Conservation (phyloP, 129 eudicot species). For the Lactuca saligna region DNA sequence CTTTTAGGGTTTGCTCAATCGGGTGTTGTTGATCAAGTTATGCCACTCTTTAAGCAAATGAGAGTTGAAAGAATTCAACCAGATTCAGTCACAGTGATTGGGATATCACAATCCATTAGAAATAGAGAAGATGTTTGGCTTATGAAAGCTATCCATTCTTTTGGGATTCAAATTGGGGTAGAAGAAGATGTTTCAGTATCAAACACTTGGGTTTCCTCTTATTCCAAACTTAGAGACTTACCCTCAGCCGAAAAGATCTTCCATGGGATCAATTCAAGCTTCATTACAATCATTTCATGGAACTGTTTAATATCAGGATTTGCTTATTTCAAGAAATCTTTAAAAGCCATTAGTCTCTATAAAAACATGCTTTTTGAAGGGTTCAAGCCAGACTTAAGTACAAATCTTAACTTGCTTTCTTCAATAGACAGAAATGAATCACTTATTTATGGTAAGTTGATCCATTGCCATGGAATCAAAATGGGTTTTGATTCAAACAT, state of each 20-base stretch:
- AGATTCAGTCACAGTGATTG: slow-evolving; percentile 65
- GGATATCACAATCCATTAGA: slow-evolving; percentile 43
- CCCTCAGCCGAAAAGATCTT: slow-evolving; percentile 60
- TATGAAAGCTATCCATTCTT: slow-evolving; percentile 49
- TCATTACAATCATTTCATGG: slow-evolving; percentile 66
- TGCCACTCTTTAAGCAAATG: slow-evolving; percentile 46
- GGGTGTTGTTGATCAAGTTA: slow-evolving; percentile 43
- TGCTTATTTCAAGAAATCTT: slow-evolving; percentile 37
- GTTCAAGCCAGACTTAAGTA: slow-evolving; percentile 61
- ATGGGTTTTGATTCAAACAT: slow-evolving; percentile 53
- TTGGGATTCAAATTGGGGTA: slow-evolving; percentile 51
- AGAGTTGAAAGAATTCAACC: slow-evolving; percentile 42
- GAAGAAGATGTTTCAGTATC: slow-evolving; percentile 56
- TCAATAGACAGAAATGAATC: slow-evolving; percentile 42
- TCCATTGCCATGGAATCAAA: slow-evolving; percentile 72
- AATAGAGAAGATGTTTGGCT: slow-evolving; percentile 30
- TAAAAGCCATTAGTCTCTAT: slow-evolving; percentile 41
- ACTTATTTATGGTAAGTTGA: slow-evolving; percentile 44
- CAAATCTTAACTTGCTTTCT: slow-evolving; percentile 68
- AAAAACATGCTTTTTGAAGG: slow-evolving; percentile 42
- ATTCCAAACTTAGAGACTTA: slow-evolving; percentile 62
- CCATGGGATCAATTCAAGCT: slow-evolving; percentile 34
- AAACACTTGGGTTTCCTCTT: slow-evolving; percentile 68
- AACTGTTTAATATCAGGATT: slow-evolving; percentile 67
- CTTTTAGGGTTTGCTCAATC: slow-evolving; percentile 58